A percentile compares a stretch with the other conserved stretches of the same genome.
Conservation (phyloP, 208 protist species). For the Tritrichomonas musculus region DNA sequence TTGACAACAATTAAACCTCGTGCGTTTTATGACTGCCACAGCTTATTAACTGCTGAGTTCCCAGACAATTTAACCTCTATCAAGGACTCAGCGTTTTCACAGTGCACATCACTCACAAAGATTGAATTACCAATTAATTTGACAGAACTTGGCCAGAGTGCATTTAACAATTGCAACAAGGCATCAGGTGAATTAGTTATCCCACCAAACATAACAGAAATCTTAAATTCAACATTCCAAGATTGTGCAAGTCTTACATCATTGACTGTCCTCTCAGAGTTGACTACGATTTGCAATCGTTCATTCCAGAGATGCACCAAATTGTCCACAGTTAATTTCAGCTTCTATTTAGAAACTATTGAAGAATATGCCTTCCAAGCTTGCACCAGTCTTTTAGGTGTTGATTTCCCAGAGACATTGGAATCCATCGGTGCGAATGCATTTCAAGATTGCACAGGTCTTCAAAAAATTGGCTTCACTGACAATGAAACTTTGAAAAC, state of each 20-base stretch:
- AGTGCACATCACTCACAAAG: not conserved
- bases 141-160: not conserved
- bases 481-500: not conserved
- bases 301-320: not conserved
- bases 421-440: not conserved
- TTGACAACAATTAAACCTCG: not conserved
- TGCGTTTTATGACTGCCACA: not conserved
- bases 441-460: not conserved
- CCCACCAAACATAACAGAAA: no score
- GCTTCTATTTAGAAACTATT: not conserved
- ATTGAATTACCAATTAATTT: not conserved
- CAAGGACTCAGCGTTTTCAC: not conserved
- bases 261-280: no score
- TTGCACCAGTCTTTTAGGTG: not conserved
- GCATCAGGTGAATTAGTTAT: no score
- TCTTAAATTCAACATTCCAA: no score
- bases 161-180: no score
- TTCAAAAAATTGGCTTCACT: not conserved
- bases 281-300: not conserved
- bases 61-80: not conserved
- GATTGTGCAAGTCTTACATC: no score
- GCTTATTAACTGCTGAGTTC: not conserved
- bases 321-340: not conserved
- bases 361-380: not conserved
- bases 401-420: not conserved